Evolutionary conservation across 2,329 filamentous ascomycete genomes (phyloP).

Genomic region (Aspergillus puulaauensis): DNA sequence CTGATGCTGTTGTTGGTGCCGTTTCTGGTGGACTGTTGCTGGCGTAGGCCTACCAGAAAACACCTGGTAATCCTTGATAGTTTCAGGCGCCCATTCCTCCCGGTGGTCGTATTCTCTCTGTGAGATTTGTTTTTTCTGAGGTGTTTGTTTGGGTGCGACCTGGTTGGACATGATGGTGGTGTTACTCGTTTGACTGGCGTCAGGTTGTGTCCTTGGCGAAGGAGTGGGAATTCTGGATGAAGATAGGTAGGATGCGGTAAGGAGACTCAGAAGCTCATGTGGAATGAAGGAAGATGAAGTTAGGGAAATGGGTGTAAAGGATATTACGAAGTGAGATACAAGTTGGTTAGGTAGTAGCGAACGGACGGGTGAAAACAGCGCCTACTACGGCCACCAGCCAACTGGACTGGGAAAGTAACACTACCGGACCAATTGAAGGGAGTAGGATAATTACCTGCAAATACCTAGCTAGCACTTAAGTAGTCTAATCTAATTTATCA

Average conservation of each 20-base stretch:
- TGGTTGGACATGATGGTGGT: constrained; percentile 1
- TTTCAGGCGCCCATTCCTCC: constrained; percentile 18
- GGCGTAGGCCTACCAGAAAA: not conserved
- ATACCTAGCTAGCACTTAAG: too few relatives aligned
- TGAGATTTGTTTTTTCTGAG: constrained; percentile 13
- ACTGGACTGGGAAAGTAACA: not conserved
- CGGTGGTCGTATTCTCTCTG: constrained; percentile 10
- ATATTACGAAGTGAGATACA: not conserved
- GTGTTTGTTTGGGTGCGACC: constrained; percentile 7
- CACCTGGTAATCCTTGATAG: constrained; percentile 8
- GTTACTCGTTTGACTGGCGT: not conserved
- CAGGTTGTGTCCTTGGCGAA: not conserved
- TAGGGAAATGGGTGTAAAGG: not conserved
- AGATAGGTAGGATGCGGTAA: not conserved
- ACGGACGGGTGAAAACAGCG: not conserved
- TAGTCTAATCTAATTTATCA: not conserved
- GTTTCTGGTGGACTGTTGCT: not conserved
- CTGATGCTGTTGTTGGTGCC: not conserved
- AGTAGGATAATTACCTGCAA: too few relatives aligned
- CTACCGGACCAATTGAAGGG: too few relatives aligned
- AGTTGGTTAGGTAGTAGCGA: not conserved
- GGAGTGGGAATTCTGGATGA: not conserved
- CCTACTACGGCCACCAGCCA: not conserved
- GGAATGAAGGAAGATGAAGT: not conserved
- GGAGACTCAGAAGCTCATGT: not conserved